Conservation (phyloP, 768 basidiomycete species). For the Gelatoporia subvermispora region DNA sequence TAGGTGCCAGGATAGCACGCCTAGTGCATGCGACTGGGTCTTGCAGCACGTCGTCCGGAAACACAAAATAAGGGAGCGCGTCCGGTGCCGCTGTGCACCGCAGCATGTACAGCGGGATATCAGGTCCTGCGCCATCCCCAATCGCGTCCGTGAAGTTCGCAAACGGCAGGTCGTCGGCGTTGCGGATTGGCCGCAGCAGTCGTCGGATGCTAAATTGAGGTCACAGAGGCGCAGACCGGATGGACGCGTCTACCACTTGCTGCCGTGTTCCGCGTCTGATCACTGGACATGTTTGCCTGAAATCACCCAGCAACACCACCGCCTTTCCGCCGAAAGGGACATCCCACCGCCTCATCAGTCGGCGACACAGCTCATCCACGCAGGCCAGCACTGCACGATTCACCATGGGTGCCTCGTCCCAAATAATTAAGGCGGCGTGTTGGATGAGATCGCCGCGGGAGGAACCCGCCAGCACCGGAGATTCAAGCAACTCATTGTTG, state of each 20-base stretch:
- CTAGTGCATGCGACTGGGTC: constrained; percentile 17
- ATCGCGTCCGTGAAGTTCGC: constrained; percentile 29
- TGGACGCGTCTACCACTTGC: constrained; percentile 28
- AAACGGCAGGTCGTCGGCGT: constrained; percentile 28
- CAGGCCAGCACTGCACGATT: constrained; percentile 27
- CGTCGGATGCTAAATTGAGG: constrained; percentile 15
- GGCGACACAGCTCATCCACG: constrained; percentile 24
- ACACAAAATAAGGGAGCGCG: constrained; percentile 17
- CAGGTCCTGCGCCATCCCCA: constrained; percentile 23
- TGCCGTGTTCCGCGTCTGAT: constrained; percentile 18
- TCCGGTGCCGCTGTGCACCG: background rate
- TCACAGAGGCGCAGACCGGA: constrained; percentile 30
- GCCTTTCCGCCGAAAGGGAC: constrained; percentile 30
- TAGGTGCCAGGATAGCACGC: constrained; percentile 29
- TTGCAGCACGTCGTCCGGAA: constrained; percentile 10
- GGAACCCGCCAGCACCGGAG: constrained; percentile 17
- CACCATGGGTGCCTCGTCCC: constrained; percentile 37
- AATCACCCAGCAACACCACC: constrained; percentile 30
- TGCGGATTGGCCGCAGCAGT: constrained; percentile 26
- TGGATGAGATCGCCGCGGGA: constrained; percentile 25
- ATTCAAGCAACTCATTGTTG: constrained; percentile 24
- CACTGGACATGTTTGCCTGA: constrained; percentile 34
- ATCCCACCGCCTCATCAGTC: constrained; percentile 14
- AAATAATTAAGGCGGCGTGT: constrained; percentile 22
- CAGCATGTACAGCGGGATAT: background rate